Base-by-base conservation (phyloP, 352 stramenopile genomes). In the Globisporangium acanthophoron region DNA sequence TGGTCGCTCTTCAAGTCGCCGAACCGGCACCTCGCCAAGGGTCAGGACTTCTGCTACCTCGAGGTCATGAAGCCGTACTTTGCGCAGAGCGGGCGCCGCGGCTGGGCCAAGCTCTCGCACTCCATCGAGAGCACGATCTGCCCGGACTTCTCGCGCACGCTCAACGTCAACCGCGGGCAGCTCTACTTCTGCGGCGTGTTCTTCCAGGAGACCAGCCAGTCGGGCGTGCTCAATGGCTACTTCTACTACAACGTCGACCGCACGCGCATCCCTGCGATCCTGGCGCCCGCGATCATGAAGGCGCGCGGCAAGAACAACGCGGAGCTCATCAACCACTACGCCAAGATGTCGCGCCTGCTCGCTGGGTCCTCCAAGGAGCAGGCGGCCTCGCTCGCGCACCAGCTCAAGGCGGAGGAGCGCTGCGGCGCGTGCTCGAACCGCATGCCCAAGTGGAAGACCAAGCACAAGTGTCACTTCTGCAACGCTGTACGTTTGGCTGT, bases 11-110 rank as follows among this genome's bases (percentile, higher is more conserved):
- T 80, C 61, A 75, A 81, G 48, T 82, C 76, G 11, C 82, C 82
- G 7, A 80, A 70, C 59, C 74, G 67, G 12, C 53, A 73, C 4
- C 44, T 92, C 0, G 78, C 77, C 27, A 80, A 74, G 11, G 76
- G 75, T 43, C 82, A 87, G 59, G 82, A 92, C 58, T 88, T 89
- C 56, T 90, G 78, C 59, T 88, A 89, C 61, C 58, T 92, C 9
- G 80, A 90, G 58, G 66, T 80, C 55, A 86, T 87, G 76, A 85
- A 82, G 64, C 73, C 74, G 1, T 91, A 86, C 67, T 59, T 70
- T 0, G 77, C 80, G 18, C 56, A 62, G 9, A 58, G 70, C 44
- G 80, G 83, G 13, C 77, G 77, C 20, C 80, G 80, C 31, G 80
- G 80, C 11, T 93, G 80, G 80, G 77, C 78, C 15, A 85, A 75